Percentiles rank a stretch among this genome's conserved stretches.
Conservation (phyloP, 2,329 filamentous ascomycete species). For the Trichoderma sp. region DNA sequence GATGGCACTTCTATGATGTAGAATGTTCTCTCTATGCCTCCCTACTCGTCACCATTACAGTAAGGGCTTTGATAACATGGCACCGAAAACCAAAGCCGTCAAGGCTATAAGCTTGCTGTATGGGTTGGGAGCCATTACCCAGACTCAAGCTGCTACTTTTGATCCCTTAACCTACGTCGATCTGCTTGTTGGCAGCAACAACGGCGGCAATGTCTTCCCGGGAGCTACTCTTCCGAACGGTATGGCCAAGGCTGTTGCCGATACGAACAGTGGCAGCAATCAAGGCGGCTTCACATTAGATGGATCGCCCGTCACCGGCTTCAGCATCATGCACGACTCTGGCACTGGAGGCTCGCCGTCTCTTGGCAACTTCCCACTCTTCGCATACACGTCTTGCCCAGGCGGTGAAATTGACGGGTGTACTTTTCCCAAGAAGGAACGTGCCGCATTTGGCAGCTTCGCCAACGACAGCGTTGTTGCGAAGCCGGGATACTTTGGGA, state of each 20-base stretch:
- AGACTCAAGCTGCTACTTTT: conserved; percentile 23
- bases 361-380: conserved; percentile 74
- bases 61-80: conserved; percentile 3
- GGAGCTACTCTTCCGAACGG: conserved; percentile 51
- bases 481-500: conserved; percentile 67
- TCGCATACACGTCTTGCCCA: conserved; percentile 66
- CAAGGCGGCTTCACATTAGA: conserved; percentile 63
- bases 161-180: conserved; percentile 41
- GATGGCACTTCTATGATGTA: background rate
- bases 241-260: conserved; percentile 62
- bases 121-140: conserved; percentile 1
- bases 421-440: conserved; percentile 57
- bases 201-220: conserved; percentile 49
- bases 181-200: conserved; percentile 43
- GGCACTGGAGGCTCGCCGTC: conserved; percentile 63
- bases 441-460: conserved; percentile 49
- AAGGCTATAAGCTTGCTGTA: conserved; percentile 4
- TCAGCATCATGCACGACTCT: conserved; percentile 62
- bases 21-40: background rate
- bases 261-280: conserved; percentile 50
- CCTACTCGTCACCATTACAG: background rate
- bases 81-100: background rate
- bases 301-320: conserved; percentile 54
- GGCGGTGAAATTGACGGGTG: conserved; percentile 65
- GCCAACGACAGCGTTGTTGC: conserved; percentile 57